These are phyloP conservation scores for Fusarium sterilihyphosum DNA, from an alignment of 2,329 filamentous ascomycete genomes.

Conservation along the genomic window DNA sequence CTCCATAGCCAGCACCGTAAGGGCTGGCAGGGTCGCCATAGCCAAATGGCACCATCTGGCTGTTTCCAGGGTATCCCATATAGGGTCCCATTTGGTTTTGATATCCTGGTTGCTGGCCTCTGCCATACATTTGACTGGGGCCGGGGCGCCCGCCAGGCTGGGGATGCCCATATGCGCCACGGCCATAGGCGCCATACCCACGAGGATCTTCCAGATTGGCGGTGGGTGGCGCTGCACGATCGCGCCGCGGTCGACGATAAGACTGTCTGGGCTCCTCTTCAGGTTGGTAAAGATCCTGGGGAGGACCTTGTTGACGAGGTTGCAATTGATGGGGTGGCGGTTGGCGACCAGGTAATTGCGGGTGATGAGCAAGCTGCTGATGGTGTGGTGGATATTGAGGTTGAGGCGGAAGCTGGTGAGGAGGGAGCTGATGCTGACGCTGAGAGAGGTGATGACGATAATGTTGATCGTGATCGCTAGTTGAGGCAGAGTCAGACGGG, in stretches of 20 bases:
- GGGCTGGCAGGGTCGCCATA: constrained; percentile 50
- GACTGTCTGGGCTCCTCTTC: constrained; percentile 35
- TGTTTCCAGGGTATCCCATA: constrained; percentile 51
- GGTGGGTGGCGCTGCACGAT: constrained; percentile 49
- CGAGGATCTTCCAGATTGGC: constrained; percentile 73
- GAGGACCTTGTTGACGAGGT: constrained; percentile 49
- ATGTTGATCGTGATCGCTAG: constrained; percentile 29
- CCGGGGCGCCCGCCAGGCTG: constrained; percentile 17
- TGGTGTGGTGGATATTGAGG: constrained; percentile 49
- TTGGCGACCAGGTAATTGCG: constrained; percentile 44
- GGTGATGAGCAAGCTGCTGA: constrained; percentile 46
- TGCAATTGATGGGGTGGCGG: constrained; percentile 50
- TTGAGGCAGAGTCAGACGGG: constrained; percentile 68
- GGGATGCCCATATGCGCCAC: constrained; percentile 41
- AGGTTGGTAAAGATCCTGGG: constrained; percentile 45
- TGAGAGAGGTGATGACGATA: constrained; percentile 46
- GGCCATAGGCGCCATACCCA: constrained; percentile 64
- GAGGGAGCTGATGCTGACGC: constrained; percentile 48
- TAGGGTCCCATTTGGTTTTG: constrained; percentile 59
- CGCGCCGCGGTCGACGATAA: constrained; percentile 37
- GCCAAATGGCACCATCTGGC: constrained; percentile 61
- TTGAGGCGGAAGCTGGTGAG: constrained; percentile 44
- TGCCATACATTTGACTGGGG: constrained; percentile 45
- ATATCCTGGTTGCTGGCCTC: constrained; percentile 51
- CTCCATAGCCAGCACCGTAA: constrained; percentile 53